phyloP scores from a whole-genome alignment of 345 rosid genomes.

The sweet orange (Citrus sinensis) region DVS_A1.0 CM039166.1:17153501-17154000 shows the following conservation, averaged over 20 bases:
- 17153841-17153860: neutral
- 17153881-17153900: no score
- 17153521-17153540: neutral
- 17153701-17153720: neutral
- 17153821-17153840: neutral
- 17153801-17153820: no score
- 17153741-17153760: constrained; percentile 1
- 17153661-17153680: neutral
- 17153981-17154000: constrained; percentile 16
- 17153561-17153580: no score
- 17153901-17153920: no score
- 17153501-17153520: neutral
- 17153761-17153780: neutral
- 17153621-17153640: no score
- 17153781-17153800: no score
- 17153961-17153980: neutral
- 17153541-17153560: neutral
- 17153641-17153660: no score
- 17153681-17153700: neutral
- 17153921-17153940: no score
- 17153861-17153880: neutral
- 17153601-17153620: no score
- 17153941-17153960: no score
- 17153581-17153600: no score
- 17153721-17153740: neutral